Evolutionary conservation across 2,329 filamentous ascomycete genomes (phyloP).

Genomic region (Fusarium cicatricum): DNA sequence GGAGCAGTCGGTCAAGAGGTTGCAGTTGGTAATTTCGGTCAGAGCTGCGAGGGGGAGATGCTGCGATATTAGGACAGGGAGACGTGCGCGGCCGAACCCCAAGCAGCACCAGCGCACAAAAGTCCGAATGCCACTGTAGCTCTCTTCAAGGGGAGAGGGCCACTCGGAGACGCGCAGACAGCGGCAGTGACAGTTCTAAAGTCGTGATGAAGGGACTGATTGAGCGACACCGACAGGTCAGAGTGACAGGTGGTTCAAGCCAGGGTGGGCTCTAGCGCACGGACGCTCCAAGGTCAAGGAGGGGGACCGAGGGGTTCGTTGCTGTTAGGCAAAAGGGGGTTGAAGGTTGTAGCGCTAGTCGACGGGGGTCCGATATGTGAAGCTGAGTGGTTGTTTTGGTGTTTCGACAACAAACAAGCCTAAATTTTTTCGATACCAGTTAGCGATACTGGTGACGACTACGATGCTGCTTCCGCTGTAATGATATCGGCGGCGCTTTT

Average conservation of each 20-base stretch:
- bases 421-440: no score
- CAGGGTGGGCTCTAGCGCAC: constrained; percentile 20
- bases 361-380: background rate
- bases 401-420: background rate
- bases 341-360: background rate
- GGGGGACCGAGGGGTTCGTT: constrained; percentile 6
- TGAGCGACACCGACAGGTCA: background rate
- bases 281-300: constrained; percentile 20
- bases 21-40: constrained; percentile 21
- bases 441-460: background rate
- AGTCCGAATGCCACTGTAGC: background rate
- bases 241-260: constrained; percentile 13
- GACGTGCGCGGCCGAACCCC: background rate
- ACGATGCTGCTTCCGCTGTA: background rate
- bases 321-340: background rate
- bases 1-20: constrained; percentile 9
- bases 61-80: constrained; percentile 10
- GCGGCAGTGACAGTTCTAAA: constrained; percentile 4
- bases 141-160: constrained; percentile 1
- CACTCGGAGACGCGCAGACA: constrained; percentile 2
- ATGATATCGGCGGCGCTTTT: background rate
- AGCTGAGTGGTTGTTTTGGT: background rate
- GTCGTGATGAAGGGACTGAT: constrained; percentile 20
- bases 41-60: constrained; percentile 9
- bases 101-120: background rate